Conservation (phyloP, 768 basidiomycete genomes). For the Trametes maxima region DNA sequence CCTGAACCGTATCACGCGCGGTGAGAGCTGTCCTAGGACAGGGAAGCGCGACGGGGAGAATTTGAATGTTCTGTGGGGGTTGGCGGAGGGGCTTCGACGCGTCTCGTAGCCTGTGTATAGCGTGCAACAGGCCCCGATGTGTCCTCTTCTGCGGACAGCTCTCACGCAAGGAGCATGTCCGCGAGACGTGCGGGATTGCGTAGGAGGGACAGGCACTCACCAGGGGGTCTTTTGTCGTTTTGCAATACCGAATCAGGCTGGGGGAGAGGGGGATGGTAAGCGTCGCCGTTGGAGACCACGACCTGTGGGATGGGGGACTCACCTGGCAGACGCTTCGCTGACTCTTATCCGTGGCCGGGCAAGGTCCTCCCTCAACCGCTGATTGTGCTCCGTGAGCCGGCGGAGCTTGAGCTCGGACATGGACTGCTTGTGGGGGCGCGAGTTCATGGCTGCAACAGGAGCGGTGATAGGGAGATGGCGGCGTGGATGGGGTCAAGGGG, state of each 20-base stretch:
- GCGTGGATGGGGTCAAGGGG: constrained; percentile 11
- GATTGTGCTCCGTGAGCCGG: constrained; percentile 91
- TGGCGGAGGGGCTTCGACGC: background rate
- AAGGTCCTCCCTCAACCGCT: constrained; percentile 86
- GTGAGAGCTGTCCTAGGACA: constrained; percentile 13
- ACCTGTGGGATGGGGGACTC: constrained; percentile 31
- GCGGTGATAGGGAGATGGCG: constrained; percentile 5
- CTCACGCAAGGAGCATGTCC: background rate
- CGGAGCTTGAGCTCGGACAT: constrained; percentile 98
- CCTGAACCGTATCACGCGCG: background rate
- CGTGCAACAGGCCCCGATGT: background rate
- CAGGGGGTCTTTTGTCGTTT: constrained; percentile 87
- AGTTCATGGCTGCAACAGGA: constrained; percentile 52
- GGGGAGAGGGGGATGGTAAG: background rate
- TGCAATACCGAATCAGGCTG: constrained; percentile 93
- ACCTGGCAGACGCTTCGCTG: constrained; percentile 91
- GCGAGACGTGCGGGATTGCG: background rate
- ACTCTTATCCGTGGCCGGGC: constrained; percentile 87
- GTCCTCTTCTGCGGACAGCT: background rate
- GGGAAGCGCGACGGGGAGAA: background rate
- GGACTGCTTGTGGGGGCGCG: constrained; percentile 85
- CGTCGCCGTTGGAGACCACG: constrained; percentile 3
- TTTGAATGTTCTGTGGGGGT: background rate
- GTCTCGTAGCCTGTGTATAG: background rate
- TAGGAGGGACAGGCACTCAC: constrained; percentile 47